Base-by-base conservation (phyloP, 202 grass and related monocot genomes). In the Cymbopogon flexuosus region DNA sequence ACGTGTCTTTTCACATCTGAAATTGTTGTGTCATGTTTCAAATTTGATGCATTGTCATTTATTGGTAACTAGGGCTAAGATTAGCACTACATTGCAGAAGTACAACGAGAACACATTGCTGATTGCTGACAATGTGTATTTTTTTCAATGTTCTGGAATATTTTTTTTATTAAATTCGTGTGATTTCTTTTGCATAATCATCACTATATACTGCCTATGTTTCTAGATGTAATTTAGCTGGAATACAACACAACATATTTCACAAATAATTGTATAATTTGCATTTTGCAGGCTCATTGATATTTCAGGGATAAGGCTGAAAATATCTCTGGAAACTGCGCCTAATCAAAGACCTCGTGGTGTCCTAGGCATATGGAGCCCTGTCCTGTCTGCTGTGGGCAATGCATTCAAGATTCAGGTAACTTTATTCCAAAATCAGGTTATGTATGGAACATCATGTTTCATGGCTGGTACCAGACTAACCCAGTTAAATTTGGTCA, bases 341-440 rank as follows among this genome's bases (percentile, higher is more conserved):
- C 95, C 95, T 87, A 79, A 87, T 88, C 90, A 95, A 91, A 88
- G 95, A 83, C 95, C 95, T 18, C 86, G 81, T 72, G 95, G 95
- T 83, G 92, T 89, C 63, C 90, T 98, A 79, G 95, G 95, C 74
- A 82, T 98, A 79, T 98, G 95, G 95, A 93, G 95, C 73, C 95
- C 90, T 68, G 75, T 98, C 49, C 82, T 95, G 57, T 98, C 92
- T 86, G 95, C 95, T 91, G 81, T 98, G 64, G 95, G 95, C 59
- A 95, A 90, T 91, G 95, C 95, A 75, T 89, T 98, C 31, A 98
- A 95, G 80, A 94, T 98, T 88, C 95, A 98, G 92, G 95, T 94
- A 83, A 30, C 14, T 43, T 63, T 42, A 80, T 70, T 76, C 33
- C 6, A 31, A 18, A 76, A 36, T 39, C 65, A 81, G 42, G 57